phyloP scores from a whole-genome alignment of 768 basidiomycete genomes.

The Collybia mongolica region DNA sequence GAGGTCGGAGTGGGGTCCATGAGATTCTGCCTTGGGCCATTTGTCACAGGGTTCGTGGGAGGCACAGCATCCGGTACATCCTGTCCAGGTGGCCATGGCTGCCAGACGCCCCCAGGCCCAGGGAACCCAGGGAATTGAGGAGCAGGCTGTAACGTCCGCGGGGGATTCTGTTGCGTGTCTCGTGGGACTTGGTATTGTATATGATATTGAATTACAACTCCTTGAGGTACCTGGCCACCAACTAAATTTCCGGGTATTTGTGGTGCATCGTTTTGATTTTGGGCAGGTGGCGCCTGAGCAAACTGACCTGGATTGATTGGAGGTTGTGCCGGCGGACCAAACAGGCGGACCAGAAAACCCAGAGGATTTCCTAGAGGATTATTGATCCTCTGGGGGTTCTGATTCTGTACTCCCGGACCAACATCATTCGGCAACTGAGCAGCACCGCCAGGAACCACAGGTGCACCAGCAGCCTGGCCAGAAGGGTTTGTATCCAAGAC shows the following conservation, averaged over 20 bases:
- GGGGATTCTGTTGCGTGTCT: conserved; percentile 24
- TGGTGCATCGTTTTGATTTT: conserved; percentile 20
- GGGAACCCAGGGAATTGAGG: conserved; percentile 63
- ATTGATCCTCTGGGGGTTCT: conserved; percentile 37
- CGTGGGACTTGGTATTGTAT: conserved; percentile 54
- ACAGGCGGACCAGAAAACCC: conserved; percentile 55
- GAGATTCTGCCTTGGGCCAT: too few species aligned
- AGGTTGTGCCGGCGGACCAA: conserved; percentile 51
- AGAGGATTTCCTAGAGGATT: conserved; percentile 47
- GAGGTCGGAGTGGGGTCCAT: conserved; percentile 2
- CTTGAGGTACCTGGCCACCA: conserved; percentile 35
- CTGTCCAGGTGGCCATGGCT: conserved; percentile 52
- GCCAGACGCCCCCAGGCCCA: conserved; percentile 66
- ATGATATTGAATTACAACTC: conserved; percentile 62
- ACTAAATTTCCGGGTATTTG: conserved; percentile 32
- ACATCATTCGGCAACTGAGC: conserved; percentile 30
- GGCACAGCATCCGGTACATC: conserved; percentile 12
- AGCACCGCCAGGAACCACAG: conserved; percentile 20
- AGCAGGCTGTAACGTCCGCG: conserved; percentile 35
- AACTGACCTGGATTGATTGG: conserved; percentile 31
- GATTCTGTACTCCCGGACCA: conserved; percentile 26
- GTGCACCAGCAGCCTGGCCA: conserved; percentile 30
- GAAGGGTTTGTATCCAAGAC: conserved; percentile 58
- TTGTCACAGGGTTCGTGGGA: background rate
- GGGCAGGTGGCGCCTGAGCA: conserved; percentile 25